Conservation (phyloP, 1,139 yeast genomes). For the Saccharomyces hybrid region DNA sequence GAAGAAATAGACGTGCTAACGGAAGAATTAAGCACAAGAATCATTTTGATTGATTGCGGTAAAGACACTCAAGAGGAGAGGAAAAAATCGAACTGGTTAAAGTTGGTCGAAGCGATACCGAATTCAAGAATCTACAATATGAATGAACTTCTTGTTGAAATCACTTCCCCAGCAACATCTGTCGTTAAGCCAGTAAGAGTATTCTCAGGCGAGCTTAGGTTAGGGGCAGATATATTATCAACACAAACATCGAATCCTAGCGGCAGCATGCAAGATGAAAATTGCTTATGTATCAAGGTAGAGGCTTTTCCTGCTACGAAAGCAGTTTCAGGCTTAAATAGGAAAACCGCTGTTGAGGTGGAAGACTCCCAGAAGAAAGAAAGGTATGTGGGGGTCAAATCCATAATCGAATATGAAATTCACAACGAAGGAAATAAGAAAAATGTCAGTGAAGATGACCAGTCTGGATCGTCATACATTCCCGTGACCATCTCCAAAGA, state of each 20-base stretch:
- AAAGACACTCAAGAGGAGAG: conserved; percentile 4
- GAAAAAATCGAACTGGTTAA: conserved; percentile 20
- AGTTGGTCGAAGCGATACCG: conserved; percentile 15
- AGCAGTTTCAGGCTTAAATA: conserved; percentile 35
- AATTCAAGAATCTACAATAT: conserved; percentile 19
- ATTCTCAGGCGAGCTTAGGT: conserved; percentile 35
- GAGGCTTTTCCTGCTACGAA: conserved; percentile 63
- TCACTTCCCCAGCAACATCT: conserved; percentile 15
- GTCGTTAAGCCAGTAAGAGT: conserved; percentile 33
- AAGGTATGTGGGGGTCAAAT: conserved; percentile 23
- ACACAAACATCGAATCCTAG: conserved; percentile 1
- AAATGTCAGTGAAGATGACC: conserved; percentile 13
- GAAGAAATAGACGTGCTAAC: conserved; percentile 22
- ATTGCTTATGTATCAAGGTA: conserved; percentile 38
- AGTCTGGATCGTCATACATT: conserved; percentile 17
- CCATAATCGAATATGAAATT: conserved; percentile 28
- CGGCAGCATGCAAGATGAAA: conserved; percentile 22
- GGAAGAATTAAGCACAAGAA: conserved; percentile 19
- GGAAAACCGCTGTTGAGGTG: conserved; percentile 30
- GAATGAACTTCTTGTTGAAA: conserved; percentile 17
- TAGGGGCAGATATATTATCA: conserved; percentile 30
- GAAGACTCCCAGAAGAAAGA: conserved; percentile 13
- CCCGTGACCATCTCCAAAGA: conserved; percentile 29
- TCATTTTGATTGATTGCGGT: conserved; percentile 17
- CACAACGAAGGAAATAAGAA: conserved; percentile 26